phyloP scores from a whole-genome alignment of 78 protist genomes.

The Dictyostelium purpureum region DNA sequence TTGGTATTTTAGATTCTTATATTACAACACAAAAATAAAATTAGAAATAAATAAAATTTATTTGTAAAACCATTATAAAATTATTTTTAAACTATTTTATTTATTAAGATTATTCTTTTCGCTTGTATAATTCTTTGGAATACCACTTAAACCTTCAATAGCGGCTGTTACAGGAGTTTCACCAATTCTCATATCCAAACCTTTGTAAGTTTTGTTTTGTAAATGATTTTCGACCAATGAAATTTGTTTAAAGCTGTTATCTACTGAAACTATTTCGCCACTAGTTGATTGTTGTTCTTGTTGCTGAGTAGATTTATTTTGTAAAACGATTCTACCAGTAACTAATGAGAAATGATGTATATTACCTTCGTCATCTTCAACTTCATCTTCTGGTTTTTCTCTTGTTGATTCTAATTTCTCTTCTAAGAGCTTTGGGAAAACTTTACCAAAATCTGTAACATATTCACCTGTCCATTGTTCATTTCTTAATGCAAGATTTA shows the following conservation, averaged over 20 bases:
- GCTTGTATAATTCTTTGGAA: slow-evolving; percentile 29
- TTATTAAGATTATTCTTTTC: slow-evolving; percentile 30
- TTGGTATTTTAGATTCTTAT: too few relatives aligned
- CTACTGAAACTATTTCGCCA: neutral
- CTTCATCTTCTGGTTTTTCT: slow-evolving; percentile 42
- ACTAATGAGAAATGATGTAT: slow-evolving; percentile 47
- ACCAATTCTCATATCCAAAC: slow-evolving; percentile 68
- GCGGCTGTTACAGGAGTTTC: slow-evolving; percentile 55
- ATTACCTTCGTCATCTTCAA: slow-evolving; percentile 58
- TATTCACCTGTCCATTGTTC: slow-evolving; percentile 80
- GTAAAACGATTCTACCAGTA: slow-evolving; percentile 24
- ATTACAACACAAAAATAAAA: too few relatives aligned
- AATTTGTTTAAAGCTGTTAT: slow-evolving; percentile 25
- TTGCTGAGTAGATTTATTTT: neutral
- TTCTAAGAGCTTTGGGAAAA: slow-evolving; percentile 13
- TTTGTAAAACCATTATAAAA: too few relatives aligned
- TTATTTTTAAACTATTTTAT: too few relatives aligned
- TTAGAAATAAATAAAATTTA: too few relatives aligned
- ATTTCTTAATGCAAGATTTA: slow-evolving; percentile 71
- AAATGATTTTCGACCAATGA: slow-evolving; percentile 20
- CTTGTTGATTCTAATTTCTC: neutral
- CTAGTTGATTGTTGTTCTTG: neutral
- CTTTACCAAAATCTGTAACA: slow-evolving; percentile 51
- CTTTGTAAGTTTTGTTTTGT: slow-evolving; percentile 22
- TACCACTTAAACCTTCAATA: slow-evolving; percentile 38